Evolutionary conservation across 352 stramenopile genomes (phyloP), one percentile per base, ranked within the genome.

Genomic region (Blastocystis sp.): DNA sequence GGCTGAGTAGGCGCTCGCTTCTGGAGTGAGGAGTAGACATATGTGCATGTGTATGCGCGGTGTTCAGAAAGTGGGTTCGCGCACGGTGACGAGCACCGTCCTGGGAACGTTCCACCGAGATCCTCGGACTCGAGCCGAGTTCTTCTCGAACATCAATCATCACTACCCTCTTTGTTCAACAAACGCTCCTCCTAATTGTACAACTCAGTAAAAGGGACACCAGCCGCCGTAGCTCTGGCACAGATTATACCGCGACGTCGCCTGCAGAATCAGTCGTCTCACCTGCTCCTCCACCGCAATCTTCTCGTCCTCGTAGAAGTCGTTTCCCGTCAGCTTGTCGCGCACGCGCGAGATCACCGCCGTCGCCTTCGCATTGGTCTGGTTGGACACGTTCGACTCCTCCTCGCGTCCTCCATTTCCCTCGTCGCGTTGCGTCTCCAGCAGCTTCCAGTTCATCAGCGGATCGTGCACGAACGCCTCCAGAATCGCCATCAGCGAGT

Each of bases 31-130:
- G 91, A 91, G 90, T 91, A 96, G 94, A 50, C 97, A 99, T 93
- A 98, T 99, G 95, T 99, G 97, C 93, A 99, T 99, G 97, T 94
- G 97, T 51, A 99, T 99, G 96, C 94, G 97, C 41, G 97, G 97
- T 62, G 97, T 99, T 3, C 95, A 99, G 91, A 99, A 99, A 91
- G 96, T 95, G 39, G 95, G 95, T 6, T 94, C 96, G 13, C 96
- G 93, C 33, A 99, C 97, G 0, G 94, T 98, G 66, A 99, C 97
- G 3, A 98, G 95, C 91, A 98, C 95, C 69, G 95, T 99, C 33
- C 93, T 98, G 26, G 97, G 97, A 35, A 96, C 94, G 92, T 99
- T 99, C 93, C 95, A 26, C 13, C 50, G 74, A 19, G 74, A 85
- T 67, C 77, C 91, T 3, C 94, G 94, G 77, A 96, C 93, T 21